Evolutionary conservation across 192 early-diverging fungal species (phyloP), one percentile per base, ranked within the genome.

Genomic region (Umbelopsis sp.): DNA sequence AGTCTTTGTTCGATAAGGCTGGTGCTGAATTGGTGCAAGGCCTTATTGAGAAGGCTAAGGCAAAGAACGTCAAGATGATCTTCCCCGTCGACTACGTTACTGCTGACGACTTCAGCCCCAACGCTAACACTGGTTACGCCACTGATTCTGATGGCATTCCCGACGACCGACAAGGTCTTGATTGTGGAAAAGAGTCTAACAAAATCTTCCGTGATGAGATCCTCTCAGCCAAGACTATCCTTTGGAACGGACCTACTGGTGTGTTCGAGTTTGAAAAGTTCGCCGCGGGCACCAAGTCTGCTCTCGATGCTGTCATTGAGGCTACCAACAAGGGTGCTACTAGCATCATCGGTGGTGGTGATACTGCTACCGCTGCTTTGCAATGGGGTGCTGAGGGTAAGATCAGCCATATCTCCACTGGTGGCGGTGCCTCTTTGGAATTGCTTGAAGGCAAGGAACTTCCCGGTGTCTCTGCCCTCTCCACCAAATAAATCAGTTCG

Each of bases 211-310:
- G 75, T 41, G 73, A 86, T 37, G 88, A 84, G 33, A 92, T 98
- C 49, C 66, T 80, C 68, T 69, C 75, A 16, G 82, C 95, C 74
- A 97, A 96, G 88, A 99, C 95, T 46, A 94, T 99, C 53, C 87
- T 99, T 68, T 99, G 97, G 97, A 98, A 98, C 83, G 97, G 96
- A 41, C 96, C 95, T 50, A 89, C 93, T 74, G 97, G 97, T 74
- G 97, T 99, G 44, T 99, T 99, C 82, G 97, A 99, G 86, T 97
- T 93, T 79, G 93, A 87, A n/a, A 93, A 90, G 76, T 99, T 99
- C 77, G 90, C 91, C 20, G 73, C 70, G 3, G 96, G 97, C 58
- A 97, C 97, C 69, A 92, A 90, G 81, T 68, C 82, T 27, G 85
- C 90, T 35, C 83, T 99, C 77, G 91, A 97, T 68, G 96, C 95